Percentiles rank a stretch among this genome's conserved stretches.
Evolutionary conservation across 345 rosid species (phyloP).

Genomic region (Citrus sp.): DNA sequence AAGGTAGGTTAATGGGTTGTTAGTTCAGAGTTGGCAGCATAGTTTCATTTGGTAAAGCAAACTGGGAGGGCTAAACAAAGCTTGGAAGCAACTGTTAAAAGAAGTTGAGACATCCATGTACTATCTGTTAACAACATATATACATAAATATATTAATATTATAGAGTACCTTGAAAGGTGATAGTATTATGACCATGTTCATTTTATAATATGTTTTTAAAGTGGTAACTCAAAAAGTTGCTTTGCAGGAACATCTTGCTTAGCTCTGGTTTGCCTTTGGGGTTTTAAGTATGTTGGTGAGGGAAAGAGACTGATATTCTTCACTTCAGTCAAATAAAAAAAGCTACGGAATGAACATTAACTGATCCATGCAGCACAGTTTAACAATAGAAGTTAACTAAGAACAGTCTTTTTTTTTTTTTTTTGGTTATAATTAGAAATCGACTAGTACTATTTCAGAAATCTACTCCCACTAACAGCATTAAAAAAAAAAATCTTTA

Average conservation of each 20-base stretch:
- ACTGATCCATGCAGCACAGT: too few species aligned
- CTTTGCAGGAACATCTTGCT: slow-evolving; percentile 23
- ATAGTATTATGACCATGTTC: neutral
- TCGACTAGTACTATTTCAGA: too few species aligned
- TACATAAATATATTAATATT: neutral
- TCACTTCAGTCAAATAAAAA: neutral
- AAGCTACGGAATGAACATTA: too few species aligned
- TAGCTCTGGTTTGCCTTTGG: neutral
- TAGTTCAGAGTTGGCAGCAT: slow-evolving; percentile 6
- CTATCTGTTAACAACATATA: neutral
- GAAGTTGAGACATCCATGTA: slow-evolving; percentile 21
- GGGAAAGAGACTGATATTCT: slow-evolving; percentile 6
- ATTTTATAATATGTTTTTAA: neutral
- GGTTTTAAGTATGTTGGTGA: neutral
- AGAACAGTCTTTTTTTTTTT: too few species aligned
- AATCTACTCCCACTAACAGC: too few species aligned
- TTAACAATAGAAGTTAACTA: too few species aligned
- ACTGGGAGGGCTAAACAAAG: slow-evolving; percentile 1
- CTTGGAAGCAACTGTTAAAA: slow-evolving; percentile 26
- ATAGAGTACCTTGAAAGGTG: slow-evolving; percentile 6
- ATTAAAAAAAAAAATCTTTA: too few species aligned
- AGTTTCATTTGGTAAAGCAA: slow-evolving; percentile 14
- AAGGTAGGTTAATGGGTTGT: slow-evolving; percentile 4
- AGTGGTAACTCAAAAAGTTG: neutral
- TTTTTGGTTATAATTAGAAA: too few species aligned